Conservation (phyloP, 2,329 filamentous ascomycete species). For the Blastomyces percursus region DNA sequence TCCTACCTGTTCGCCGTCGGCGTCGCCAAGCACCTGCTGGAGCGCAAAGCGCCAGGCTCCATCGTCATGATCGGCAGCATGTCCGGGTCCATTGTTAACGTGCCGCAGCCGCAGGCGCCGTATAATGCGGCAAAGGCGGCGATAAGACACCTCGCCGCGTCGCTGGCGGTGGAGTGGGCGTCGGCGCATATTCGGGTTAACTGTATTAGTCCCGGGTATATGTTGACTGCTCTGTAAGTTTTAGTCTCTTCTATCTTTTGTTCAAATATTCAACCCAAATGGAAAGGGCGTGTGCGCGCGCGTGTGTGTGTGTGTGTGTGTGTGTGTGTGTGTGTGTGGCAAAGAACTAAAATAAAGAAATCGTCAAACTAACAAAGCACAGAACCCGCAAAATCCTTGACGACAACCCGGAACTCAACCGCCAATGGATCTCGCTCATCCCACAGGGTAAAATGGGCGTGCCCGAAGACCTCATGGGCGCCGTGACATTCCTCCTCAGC, state of each 20-base stretch:
- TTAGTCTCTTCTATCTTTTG: slow-evolving; percentile 11
- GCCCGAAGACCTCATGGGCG: slow-evolving; percentile 86
- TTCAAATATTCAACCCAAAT: not conserved
- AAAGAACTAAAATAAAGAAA: too few relatives aligned
- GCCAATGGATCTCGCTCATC: slow-evolving; percentile 85
- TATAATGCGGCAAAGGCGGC: slow-evolving; percentile 93
- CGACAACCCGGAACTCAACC: slow-evolving; percentile 79
- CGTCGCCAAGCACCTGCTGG: slow-evolving; percentile 81
- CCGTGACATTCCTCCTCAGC: slow-evolving; percentile 74
- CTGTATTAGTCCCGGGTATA: slow-evolving; percentile 90
- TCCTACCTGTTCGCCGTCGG: slow-evolving; percentile 80
- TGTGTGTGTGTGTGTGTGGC: too few relatives aligned
- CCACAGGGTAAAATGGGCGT: slow-evolving; percentile 88
- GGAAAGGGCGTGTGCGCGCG: too few relatives aligned
- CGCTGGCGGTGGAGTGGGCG: slow-evolving; percentile 90
- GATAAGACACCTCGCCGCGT: slow-evolving; percentile 75
- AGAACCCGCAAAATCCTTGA: slow-evolving; percentile 91
- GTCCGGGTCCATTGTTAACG: slow-evolving; percentile 87
- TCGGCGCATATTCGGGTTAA: slow-evolving; percentile 81
- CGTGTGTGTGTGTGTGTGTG: too few relatives aligned
- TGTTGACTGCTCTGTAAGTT: slow-evolving; percentile 81
- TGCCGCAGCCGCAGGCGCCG: slow-evolving; percentile 83
- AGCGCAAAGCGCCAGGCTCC: slow-evolving; percentile 64
- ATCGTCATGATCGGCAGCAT: slow-evolving; percentile 95
- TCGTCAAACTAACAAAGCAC: slow-evolving; percentile 6